Base-by-base conservation (phyloP, 768 basidiomycete species). In the Hebeloma cylindrosporum region DNA sequence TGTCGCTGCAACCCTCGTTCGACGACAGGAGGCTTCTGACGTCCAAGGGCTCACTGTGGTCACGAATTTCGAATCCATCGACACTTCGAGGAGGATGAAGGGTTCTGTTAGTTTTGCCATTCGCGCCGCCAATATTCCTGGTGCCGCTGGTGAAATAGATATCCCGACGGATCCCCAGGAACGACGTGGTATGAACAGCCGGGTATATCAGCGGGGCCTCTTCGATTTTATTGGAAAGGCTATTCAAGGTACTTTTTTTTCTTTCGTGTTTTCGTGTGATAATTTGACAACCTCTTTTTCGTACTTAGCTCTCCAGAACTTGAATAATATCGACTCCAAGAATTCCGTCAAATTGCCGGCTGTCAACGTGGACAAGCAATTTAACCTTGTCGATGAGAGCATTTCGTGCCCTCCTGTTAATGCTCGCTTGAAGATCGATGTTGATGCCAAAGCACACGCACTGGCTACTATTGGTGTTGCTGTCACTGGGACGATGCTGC, bases 401-500 rank as follows among this genome's bases (percentile, higher is more conserved):
- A 39, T 72, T 14, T 47, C 50, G 1, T 68, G 67, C 39, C 58
- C 58, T 1, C 49, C 61, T 0, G 36, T 63, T 4, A 44, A 32
- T 1, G 67, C 60, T 0, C 44, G 53, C 26, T 23, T 67, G 7
- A 61, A 54, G n/a, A 52, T 63, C 1, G 63, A 67, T 40, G 50
- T 66, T 4, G 52, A 60, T 16, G 61, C 61, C 5, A 60, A 60
- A 20, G 68, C 66, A 3, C 60, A 70, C 34, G 71, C 64, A 0
- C 47, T 62, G 3, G 63, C 64, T 1, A 60, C 61, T 7, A 50
- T 74, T 14, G 74, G 73, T 9, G 56, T 77, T 5, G 70, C 64
- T 5, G 73, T 68, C 0, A 58, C 45, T 21, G 77, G 78, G 10
- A 72, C 72, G 4, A 59, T 79, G 36, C 41, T 76, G 2, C 78